phyloP scores from a whole-genome alignment of 257 asterid genomes.

The Solanum neorickii region DNA sequence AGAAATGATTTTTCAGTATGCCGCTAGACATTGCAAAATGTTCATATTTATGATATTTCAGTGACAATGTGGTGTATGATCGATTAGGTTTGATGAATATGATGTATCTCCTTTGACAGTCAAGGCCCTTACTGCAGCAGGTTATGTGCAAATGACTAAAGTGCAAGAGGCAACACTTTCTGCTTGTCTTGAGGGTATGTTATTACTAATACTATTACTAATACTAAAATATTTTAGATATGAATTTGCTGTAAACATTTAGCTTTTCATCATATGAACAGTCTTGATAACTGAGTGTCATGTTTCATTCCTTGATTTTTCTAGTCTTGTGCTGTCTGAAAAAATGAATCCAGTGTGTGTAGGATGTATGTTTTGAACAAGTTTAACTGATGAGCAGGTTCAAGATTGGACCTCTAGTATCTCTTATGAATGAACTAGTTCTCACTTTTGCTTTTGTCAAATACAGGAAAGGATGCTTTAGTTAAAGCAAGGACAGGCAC shows the following conservation, averaged over 20 bases:
- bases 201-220: not conserved
- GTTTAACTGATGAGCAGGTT: not conserved
- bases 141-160: slow-evolving; percentile 77
- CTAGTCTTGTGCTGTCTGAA: not conserved
- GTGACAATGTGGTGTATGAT: slow-evolving; percentile 4
- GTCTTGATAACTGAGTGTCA: not conserved
- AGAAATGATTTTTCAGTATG: not conserved
- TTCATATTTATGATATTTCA: not conserved
- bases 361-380: not conserved
- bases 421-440: not conserved
- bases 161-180: slow-evolving; percentile 87
- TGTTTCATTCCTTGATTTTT: not conserved
- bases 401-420: not conserved
- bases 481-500: slow-evolving; percentile 94
- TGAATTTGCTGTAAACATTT: not conserved
- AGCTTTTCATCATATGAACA: not conserved
- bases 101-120: slow-evolving; percentile 59
- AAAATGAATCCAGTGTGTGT: not conserved
- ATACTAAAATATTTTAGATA: not conserved
- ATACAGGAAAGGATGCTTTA: slow-evolving; percentile 73
- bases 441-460: not conserved
- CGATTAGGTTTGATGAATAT: slow-evolving; percentile 82
- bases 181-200: slow-evolving; percentile 63
- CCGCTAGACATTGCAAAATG: not conserved
- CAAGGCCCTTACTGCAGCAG: slow-evolving; percentile 73